Evolutionary conservation across 352 stramenopile species (phyloP).

Genomic region (Pythium folliculosum): DNA sequence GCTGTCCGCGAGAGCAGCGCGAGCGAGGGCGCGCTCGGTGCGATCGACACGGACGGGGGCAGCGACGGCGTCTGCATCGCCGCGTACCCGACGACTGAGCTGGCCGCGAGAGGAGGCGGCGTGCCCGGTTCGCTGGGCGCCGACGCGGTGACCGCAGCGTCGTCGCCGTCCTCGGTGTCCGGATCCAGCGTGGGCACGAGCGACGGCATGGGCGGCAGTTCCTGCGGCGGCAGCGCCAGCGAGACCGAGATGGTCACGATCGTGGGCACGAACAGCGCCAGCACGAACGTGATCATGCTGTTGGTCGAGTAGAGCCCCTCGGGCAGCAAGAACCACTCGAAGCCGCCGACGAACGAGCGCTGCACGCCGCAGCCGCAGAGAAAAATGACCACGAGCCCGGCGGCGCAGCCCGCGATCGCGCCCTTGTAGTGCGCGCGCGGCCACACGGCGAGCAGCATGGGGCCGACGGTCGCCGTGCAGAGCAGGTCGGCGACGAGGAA

Average conservation of each 20-base stretch:
- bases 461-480: slow-evolving; percentile 66
- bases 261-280: slow-evolving; percentile 61
- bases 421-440: slow-evolving; percentile 39
- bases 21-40: background rate
- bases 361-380: slow-evolving; percentile 53
- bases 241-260: slow-evolving; percentile 57
- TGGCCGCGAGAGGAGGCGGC: background rate
- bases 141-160: background rate
- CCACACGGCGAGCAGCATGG: slow-evolving; percentile 68
- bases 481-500: slow-evolving; percentile 79
- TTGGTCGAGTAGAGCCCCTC: slow-evolving; percentile 73
- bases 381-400: slow-evolving; percentile 71
- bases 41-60: background rate
- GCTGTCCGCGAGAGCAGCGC: background rate
- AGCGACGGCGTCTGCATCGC: background rate
- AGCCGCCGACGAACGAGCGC: slow-evolving; percentile 65
- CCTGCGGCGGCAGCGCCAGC: slow-evolving; percentile 34
- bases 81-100: background rate
- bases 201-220: slow-evolving; percentile 6
- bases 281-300: slow-evolving; percentile 82
- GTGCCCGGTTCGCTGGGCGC: background rate
- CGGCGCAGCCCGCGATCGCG: slow-evolving; percentile 47
- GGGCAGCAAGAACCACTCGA: slow-evolving; percentile 73
- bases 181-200: slow-evolving; percentile 1
- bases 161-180: background rate